phyloP scores from a whole-genome alignment of 1,284 basidiomycete genomes.

The Pseudozyma flocculosa region DNA sequence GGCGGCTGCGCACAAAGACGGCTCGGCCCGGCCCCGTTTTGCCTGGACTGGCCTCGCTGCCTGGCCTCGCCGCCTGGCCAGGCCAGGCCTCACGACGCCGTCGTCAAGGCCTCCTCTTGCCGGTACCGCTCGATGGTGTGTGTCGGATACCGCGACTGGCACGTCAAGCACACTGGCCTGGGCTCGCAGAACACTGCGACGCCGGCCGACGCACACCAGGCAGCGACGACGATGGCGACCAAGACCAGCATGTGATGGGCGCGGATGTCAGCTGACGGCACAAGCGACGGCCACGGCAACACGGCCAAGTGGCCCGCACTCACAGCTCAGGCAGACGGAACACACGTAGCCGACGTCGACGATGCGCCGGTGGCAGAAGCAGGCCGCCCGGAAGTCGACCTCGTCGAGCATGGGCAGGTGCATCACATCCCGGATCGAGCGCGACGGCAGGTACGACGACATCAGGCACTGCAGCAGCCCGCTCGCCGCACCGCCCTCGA shows the following conservation, averaged over 20 bases:
- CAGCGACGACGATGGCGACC: no score
- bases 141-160: slow-evolving; percentile 26
- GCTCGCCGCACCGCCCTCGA: slow-evolving; percentile 70
- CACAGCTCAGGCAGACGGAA: slow-evolving; percentile 55
- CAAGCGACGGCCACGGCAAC: not conserved
- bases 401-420: slow-evolving; percentile 88
- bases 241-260: no score
- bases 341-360: slow-evolving; percentile 97
- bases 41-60: not conserved
- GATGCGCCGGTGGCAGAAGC: slow-evolving; percentile 97
- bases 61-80: not conserved
- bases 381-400: slow-evolving; percentile 94
- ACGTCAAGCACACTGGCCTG: slow-evolving; percentile 26
- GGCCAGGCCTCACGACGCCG: no score
- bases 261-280: no score
- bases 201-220: no score
- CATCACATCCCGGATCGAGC: slow-evolving; percentile 71
- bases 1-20: no score
- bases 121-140: slow-evolving; percentile 18
- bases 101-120: slow-evolving; percentile 7
- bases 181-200: slow-evolving; percentile 30
- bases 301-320: slow-evolving; percentile 11
- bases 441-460: slow-evolving; percentile 45
- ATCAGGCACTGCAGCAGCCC: slow-evolving; percentile 45
- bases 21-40: no score